Conservation (phyloP, 169 alveolate species). For the Cryptosporidium tyzzeri region DNA sequence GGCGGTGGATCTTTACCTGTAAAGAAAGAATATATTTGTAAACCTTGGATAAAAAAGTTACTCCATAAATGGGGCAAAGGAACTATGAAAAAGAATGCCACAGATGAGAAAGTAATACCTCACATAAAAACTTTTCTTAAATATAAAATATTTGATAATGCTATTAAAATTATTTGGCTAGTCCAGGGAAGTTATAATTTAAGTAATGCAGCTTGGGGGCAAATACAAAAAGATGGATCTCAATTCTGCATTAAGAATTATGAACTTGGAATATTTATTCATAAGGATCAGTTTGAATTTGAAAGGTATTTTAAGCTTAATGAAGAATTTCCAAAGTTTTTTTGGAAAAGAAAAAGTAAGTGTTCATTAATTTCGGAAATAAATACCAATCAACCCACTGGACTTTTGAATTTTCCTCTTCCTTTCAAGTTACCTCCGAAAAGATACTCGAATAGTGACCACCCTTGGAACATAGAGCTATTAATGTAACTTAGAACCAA, state of each 20-base stretch:
- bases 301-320: not conserved
- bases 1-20: conserved; percentile 65
- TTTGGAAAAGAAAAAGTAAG: conserved; percentile 34
- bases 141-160: not conserved
- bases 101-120: conserved; percentile 5
- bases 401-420: conserved; percentile 6
- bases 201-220: conserved; percentile 75
- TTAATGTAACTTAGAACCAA: not conserved
- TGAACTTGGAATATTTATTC: conserved; percentile 47
- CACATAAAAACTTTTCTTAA: conserved; percentile 54
- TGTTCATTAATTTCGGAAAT: not conserved
- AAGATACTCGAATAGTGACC: conserved; percentile 19
- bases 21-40: conserved; percentile 35
- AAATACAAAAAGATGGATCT: conserved; percentile 36
- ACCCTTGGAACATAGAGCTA: conserved; percentile 57
- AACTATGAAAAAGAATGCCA: not conserved
- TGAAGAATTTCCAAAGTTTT: conserved; percentile 25
- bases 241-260: conserved; percentile 43
- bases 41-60: conserved; percentile 50
- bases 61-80: conserved; percentile 44
- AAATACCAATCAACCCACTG: not conserved
- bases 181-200: conserved; percentile 68
- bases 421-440: conserved; percentile 53
- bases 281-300: conserved; percentile 1
- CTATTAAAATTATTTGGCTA: conserved; percentile 24